phyloP scores from a whole-genome alignment of 1,284 basidiomycete species.

The Neolentinus lepideus region DNA sequence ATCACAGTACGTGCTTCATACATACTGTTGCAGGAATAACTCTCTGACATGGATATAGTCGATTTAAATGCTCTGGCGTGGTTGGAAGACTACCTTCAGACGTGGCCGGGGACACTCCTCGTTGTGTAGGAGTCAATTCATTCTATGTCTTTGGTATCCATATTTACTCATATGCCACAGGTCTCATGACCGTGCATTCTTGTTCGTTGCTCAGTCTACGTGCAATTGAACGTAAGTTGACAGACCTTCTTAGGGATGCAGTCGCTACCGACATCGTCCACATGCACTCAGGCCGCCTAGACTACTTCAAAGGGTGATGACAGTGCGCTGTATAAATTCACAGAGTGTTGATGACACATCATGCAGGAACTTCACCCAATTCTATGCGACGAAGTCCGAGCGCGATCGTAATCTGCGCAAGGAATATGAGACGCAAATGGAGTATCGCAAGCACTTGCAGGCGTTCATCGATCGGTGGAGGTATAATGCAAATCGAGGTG shows the following conservation, averaged over 20 bases:
- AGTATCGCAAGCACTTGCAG: constrained; percentile 92
- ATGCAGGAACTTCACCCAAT: constrained; percentile 96
- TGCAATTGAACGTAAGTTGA: constrained; percentile 1
- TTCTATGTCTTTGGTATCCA: constrained; percentile 4
- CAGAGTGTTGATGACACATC: constrained; percentile 5
- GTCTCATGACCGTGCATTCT: constrained; percentile 97
- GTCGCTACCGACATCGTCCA: constrained; percentile 96
- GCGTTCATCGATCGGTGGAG: constrained; percentile 98
- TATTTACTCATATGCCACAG: constrained; percentile 26
- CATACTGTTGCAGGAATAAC: background rate
- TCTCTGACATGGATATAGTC: constrained; percentile 30
- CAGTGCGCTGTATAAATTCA: background rate
- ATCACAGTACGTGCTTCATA: constrained; percentile 62
- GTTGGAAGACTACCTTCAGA: constrained; percentile 95
- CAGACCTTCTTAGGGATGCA: constrained; percentile 55
- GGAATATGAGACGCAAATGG: constrained; percentile 94
- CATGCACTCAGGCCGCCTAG: constrained; percentile 90
- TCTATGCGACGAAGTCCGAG: constrained; percentile 98
- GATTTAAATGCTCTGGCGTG: constrained; percentile 81
- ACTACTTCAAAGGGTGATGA: constrained; percentile 88
- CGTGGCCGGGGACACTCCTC: constrained; percentile 90
- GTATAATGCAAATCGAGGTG: constrained; percentile 87
- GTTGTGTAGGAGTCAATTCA: constrained; percentile 64
- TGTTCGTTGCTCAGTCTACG: constrained; percentile 39
- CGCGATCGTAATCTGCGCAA: constrained; percentile 87